Conservation (phyloP, 208 protist genomes). For the Leishmania lainsoni region DNA sequence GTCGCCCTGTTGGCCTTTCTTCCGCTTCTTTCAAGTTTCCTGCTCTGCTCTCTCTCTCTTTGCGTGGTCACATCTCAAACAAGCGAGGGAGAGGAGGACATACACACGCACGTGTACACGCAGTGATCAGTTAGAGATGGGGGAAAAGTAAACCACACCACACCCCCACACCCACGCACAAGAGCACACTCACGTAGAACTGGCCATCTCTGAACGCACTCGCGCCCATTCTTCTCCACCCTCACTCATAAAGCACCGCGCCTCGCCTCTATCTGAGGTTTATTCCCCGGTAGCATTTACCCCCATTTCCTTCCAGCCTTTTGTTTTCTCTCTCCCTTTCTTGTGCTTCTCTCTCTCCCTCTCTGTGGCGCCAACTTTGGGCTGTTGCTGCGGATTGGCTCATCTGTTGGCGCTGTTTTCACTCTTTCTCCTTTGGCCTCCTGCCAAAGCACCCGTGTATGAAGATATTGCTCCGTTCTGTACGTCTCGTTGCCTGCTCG, state of each 20-base stretch:
- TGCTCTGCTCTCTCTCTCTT: background rate
- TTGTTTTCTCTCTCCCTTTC: conserved; percentile 11
- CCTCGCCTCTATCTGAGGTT: background rate
- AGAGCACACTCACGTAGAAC: background rate
- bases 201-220: background rate
- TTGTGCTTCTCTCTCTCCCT: background rate
- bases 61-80: too few relatives aligned
- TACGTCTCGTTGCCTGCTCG: background rate
- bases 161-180: background rate
- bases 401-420: background rate
- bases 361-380: background rate
- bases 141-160: background rate
- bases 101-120: background rate
- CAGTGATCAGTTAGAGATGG: background rate
- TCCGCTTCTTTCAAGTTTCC: background rate
- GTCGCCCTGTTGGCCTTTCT: background rate
- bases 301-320: background rate
- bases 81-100: background rate
- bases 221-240: background rate
- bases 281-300: background rate
- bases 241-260: too few relatives aligned
- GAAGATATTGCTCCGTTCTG: background rate
- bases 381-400: background rate
- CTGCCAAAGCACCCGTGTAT: background rate
- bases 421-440: background rate